phyloP scores from a whole-genome alignment of 768 basidiomycete genomes.

The Termitomyces sp. region DNA sequence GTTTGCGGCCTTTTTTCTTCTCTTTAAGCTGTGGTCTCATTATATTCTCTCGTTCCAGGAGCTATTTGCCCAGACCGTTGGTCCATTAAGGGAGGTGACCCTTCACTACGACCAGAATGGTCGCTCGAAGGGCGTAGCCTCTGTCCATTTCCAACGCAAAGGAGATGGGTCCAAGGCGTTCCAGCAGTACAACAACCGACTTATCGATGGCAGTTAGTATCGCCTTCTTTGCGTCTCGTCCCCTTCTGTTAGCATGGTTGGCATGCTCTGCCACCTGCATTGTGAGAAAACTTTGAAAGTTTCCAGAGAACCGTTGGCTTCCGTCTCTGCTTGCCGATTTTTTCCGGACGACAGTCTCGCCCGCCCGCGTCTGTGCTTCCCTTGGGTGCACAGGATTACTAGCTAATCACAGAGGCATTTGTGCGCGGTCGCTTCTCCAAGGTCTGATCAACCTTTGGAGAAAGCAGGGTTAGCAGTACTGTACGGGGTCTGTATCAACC shows the following conservation, averaged over 20 bases:
- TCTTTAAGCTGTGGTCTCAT: not conserved
- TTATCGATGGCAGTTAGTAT: conserved; percentile 99
- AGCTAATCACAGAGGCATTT: not conserved
- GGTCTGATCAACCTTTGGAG: conserved; percentile 11
- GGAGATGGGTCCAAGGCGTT: conserved; percentile 92
- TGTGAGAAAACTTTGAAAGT: conserved; percentile 28
- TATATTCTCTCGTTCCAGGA: conserved; percentile 49
- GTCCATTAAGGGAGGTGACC: conserved; percentile 76
- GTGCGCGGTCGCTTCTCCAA: not conserved
- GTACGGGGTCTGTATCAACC: not conserved
- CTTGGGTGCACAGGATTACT: not conserved
- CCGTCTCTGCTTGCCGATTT: conserved; percentile 34
- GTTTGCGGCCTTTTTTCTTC: conserved; percentile 38
- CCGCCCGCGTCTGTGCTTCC: conserved; percentile 16
- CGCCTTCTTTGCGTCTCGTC: conserved; percentile 44
- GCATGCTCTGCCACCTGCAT: conserved; percentile 17
- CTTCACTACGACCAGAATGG: conserved; percentile 83
- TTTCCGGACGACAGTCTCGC: conserved; percentile 18
- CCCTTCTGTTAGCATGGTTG: conserved; percentile 24
- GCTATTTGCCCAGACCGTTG: conserved; percentile 87
- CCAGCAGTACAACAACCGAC: conserved; percentile 93
- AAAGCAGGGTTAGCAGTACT: conserved; percentile 3
- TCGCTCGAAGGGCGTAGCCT: conserved; percentile 86
- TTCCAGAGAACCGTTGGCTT: conserved; percentile 34
- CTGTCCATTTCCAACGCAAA: conserved; percentile 78